Evolutionary conservation across 345 rosid species (phyloP), one percentile per base, ranked within the genome.

Genomic region (Syzygium grande): DNA sequence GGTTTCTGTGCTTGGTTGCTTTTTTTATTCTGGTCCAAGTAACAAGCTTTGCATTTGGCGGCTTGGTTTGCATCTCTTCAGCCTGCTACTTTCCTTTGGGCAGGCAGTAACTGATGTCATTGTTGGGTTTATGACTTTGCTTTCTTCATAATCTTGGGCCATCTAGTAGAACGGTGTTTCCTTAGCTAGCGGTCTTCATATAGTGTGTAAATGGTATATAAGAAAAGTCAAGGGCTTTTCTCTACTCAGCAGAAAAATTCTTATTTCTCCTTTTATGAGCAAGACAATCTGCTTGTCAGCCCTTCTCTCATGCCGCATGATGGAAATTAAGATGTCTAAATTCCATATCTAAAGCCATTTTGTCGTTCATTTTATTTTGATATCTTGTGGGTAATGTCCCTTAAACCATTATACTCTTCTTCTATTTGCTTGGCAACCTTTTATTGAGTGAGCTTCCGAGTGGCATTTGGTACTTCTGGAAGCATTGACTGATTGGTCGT

Each of bases 401-500:
- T 52, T 84, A 15, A 84, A 52, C 46, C 25, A 53, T 29, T 73
- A 11, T 73, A 34, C 25, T 38, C 49, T 68, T 68, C 78, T 30
- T 68, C 43, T 68, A 16, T 41, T 73, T 34, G 13, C 43, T 73
- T 73, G 5, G 25, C 80, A 34, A 73, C 25, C 49, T 73, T 68
- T 73, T 34, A 19, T 19, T 0, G 19, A 73, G 49, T 73, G 49
- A 73, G 79, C 46, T 73, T 73, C 23, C 11, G 8, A 73, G 14
- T 5, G 49, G 83, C 27, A 73, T 73, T 73, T 73, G 83, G 83
- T 38, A 63, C 14, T 77, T 51, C 56, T n/a, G 13, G 43, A 52
- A 52, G 78, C 56, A 56, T 87, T 79, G 89, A 73, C 29, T 88
- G 61, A 90, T 51, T 89, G 46, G 80, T 86, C 52, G 29, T 91